Percentiles rank a stretch among this genome's conserved stretches.
Conservation (phyloP, 176 grass and related monocot species). For the Stipa capillata region DNA sequence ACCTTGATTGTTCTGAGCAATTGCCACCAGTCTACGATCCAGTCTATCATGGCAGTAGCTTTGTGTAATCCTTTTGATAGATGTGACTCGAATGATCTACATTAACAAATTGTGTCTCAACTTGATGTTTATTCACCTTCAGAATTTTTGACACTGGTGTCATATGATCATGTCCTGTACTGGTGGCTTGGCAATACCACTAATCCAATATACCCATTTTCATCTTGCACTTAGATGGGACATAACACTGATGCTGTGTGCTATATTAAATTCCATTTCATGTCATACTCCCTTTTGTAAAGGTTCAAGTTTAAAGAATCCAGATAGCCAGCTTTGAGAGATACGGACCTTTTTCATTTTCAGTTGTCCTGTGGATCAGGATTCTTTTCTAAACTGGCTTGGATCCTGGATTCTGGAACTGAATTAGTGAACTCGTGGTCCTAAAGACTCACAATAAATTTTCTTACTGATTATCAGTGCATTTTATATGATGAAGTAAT, state of each 20-base stretch:
- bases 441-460: neutral
- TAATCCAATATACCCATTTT: no score
- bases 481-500: neutral
- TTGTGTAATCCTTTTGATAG: neutral
- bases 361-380: no score
- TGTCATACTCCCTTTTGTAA: neutral
- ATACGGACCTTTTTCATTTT: no score
- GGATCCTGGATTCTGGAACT: neutral
- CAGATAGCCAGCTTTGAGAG: no score
- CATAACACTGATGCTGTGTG: neutral
- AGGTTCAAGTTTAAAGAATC: neutral
- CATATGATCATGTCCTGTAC: neutral
- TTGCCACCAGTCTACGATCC: neutral
- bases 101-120: no score
- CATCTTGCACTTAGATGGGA: no score
- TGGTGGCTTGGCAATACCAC: no score
- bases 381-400: no score
- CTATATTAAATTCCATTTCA: neutral
- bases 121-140: neutral
- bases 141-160: neutral
- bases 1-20: neutral
- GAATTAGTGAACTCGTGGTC: neutral
- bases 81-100: no score
- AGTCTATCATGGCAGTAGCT: neutral
- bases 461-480: neutral